Percentiles rank a stretch among this genome's conserved stretches.
phyloP scores from a whole-genome alignment of 805 yeast species.

The Maudiozyma bulderi region DNA sequence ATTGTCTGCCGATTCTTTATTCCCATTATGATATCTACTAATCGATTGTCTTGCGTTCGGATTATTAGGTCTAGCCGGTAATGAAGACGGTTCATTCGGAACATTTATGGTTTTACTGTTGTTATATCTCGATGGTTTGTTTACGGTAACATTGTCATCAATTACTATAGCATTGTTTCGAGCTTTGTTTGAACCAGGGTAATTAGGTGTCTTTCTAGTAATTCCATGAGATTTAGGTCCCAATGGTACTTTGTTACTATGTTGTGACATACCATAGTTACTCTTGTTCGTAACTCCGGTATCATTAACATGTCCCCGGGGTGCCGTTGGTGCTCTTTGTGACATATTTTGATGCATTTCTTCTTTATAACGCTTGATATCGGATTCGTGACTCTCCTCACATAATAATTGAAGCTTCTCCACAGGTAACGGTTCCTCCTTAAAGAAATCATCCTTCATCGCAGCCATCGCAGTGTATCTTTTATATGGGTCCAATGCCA shows the following conservation, averaged over 20 bases:
- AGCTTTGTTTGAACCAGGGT: neutral
- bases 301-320: slow-evolving; percentile 25
- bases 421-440: slow-evolving; percentile 56
- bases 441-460: slow-evolving; percentile 58
- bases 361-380: slow-evolving; percentile 48
- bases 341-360: slow-evolving; percentile 29
- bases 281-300: neutral
- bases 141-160: neutral
- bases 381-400: slow-evolving; percentile 86
- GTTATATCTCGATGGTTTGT: neutral
- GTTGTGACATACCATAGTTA: neutral
- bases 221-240: neutral
- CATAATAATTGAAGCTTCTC: slow-evolving; percentile 49
- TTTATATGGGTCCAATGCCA: slow-evolving; percentile 59
- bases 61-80: neutral
- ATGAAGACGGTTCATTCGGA: neutral
- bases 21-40: no score
- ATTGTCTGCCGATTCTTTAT: no score
- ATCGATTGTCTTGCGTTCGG: neutral
- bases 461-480: slow-evolving; percentile 79
- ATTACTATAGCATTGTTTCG: no score
- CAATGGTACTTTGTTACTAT: neutral
- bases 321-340: slow-evolving; percentile 28
- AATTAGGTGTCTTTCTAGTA: neutral
- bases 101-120: neutral